Conservation (phyloP, 169 alveolate genomes). For the Plasmodium yoelii region DNA sequence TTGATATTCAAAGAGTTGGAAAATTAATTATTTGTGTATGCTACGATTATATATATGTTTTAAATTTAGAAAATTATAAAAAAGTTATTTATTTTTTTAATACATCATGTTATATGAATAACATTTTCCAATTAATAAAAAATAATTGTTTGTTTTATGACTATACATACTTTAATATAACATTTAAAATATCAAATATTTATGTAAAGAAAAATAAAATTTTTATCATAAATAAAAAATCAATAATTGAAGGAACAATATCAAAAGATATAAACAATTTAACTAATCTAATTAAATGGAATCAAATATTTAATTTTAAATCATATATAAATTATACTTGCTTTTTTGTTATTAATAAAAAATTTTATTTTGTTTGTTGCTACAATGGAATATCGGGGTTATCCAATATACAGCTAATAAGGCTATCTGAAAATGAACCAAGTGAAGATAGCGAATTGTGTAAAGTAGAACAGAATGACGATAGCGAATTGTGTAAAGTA, state of each 20-base stretch:
- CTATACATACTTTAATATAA: conserved; percentile 10
- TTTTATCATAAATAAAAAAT: conserved; percentile 15
- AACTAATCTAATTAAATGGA: conserved; percentile 24
- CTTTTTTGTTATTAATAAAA: not conserved
- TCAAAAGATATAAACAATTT: conserved; percentile 29
- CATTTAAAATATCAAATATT: conserved; percentile 4
- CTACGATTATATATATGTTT: conserved; percentile 28
- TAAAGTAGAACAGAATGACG: too few species aligned
- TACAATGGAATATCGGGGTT: conserved; percentile 35
- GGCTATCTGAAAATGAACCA: too few species aligned
- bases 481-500: too few species aligned
- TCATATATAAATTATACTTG: not conserved
- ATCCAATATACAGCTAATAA: conserved; percentile 12
- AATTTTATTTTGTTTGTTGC: conserved; percentile 28
- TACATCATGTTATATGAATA: conserved; percentile 22
- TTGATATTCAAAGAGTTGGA: conserved; percentile 16
- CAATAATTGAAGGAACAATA: conserved; percentile 16
- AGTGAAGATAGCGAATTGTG: too few species aligned
- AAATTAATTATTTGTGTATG: conserved; percentile 36
- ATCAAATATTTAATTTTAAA: conserved; percentile 6
- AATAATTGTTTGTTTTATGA: conserved; percentile 29
- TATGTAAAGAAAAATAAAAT: conserved; percentile 12
- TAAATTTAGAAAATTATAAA: conserved; percentile 20
- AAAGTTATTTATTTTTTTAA: conserved; percentile 43
- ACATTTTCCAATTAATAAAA: conserved; percentile 6